A percentile compares a stretch with the other conserved stretches of the same genome.
Conservation (phyloP, 2,329 filamentous ascomycete species). For the Helminthosporium solani region DNA sequence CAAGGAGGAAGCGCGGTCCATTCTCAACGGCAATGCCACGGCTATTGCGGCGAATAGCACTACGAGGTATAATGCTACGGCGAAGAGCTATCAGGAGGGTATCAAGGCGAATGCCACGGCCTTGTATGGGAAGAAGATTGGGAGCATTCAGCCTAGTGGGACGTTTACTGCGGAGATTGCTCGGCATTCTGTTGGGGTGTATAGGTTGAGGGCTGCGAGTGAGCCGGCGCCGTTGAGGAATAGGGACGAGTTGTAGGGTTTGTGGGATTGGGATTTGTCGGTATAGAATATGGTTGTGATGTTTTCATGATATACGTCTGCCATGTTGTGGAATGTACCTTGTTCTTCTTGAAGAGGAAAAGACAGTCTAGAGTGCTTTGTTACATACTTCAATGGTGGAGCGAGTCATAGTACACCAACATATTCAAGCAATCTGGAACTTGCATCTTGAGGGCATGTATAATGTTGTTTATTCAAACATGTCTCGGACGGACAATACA, state of each 20-base stretch:
- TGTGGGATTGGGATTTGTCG: background rate
- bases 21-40: constrained; percentile 47
- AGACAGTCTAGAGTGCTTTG: too few species aligned
- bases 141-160: constrained; percentile 47
- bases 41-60: constrained; percentile 34
- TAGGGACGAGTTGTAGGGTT: constrained; percentile 47
- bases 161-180: constrained; percentile 48
- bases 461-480: too few species aligned
- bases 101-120: constrained; percentile 45
- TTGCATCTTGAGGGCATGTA: too few species aligned
- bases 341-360: too few species aligned
- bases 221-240: constrained; percentile 26
- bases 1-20: constrained; percentile 45
- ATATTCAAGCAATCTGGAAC: too few species aligned
- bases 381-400: too few species aligned
- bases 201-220: constrained; percentile 41
- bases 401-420: too few species aligned
- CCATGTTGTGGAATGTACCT: too few species aligned
- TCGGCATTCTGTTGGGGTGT: constrained; percentile 54
- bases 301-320: too few species aligned
- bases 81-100: constrained; percentile 51
- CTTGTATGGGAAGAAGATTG: constrained; percentile 50
- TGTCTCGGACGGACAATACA: too few species aligned
- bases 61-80: constrained; percentile 52
- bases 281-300: too few species aligned